Evolutionary conservation across 495 filamentous ascomycete genomes (phyloP).

Genomic region (Lepraria neglecta): DNA sequence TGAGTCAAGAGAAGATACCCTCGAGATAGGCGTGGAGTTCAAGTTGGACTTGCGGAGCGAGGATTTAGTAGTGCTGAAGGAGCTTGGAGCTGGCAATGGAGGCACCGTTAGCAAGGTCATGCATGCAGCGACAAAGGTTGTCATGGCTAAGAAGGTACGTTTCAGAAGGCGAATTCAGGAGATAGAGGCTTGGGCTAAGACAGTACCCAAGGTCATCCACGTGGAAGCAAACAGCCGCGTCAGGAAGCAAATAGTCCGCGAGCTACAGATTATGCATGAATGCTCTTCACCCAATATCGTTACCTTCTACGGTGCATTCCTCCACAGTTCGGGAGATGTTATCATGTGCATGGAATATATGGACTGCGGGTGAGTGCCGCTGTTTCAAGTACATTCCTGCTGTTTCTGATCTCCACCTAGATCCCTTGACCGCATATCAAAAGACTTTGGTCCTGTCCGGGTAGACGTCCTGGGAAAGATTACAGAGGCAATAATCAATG

Average conservation of each 20-base stretch:
- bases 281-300: slow-evolving; percentile 96
- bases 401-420: slow-evolving; percentile 48
- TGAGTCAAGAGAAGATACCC: slow-evolving; percentile 60
- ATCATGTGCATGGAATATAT: slow-evolving; percentile 99
- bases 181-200: slow-evolving; percentile 1
- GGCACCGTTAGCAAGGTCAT: slow-evolving; percentile 96
- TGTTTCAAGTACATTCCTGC: slow-evolving; percentile 6
- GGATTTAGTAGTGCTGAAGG: slow-evolving; percentile 86
- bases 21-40: slow-evolving; percentile 97
- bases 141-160: slow-evolving; percentile 93
- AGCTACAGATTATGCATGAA: slow-evolving; percentile 96
- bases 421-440: slow-evolving; percentile 89
- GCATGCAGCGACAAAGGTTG: slow-evolving; percentile 87
- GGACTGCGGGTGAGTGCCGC: slow-evolving; percentile 83
- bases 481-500: slow-evolving; percentile 90
- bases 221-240: slow-evolving; percentile 96
- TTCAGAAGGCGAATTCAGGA: neutral
- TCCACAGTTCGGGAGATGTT: slow-evolving; percentile 92
- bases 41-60: slow-evolving; percentile 86
- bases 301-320: slow-evolving; percentile 93
- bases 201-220: slow-evolving; percentile 70
- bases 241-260: slow-evolving; percentile 89
- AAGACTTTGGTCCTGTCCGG: slow-evolving; percentile 86
- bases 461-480: slow-evolving; percentile 99
- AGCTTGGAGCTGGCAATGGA: slow-evolving; percentile 92